Percentiles rank a stretch among this genome's conserved stretches.
These are phyloP conservation scores for Exophiala sideris DNA, from an alignment of 2,329 filamentous ascomycete genomes.

Conservation along the genomic window DNA sequence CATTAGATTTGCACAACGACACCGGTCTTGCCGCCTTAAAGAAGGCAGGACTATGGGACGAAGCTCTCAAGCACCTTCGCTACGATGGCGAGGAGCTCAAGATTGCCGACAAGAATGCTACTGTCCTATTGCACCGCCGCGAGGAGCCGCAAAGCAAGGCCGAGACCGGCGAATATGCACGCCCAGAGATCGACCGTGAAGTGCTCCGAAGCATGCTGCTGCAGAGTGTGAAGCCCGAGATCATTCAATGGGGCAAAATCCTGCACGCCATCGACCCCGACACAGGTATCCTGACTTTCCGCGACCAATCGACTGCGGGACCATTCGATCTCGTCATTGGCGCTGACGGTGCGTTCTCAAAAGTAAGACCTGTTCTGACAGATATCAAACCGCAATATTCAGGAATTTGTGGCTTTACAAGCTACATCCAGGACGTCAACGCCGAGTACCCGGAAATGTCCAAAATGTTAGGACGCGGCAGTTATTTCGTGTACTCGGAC, in stretches of 20 bases:
- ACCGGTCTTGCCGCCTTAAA: slow-evolving; percentile 35
- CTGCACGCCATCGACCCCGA: slow-evolving; percentile 7
- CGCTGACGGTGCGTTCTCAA: slow-evolving; percentile 43
- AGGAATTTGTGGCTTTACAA: slow-evolving; percentile 34
- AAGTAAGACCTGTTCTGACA: slow-evolving; percentile 38
- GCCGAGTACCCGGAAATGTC: slow-evolving; percentile 30
- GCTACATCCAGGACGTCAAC: slow-evolving; percentile 26
- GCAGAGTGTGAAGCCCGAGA: slow-evolving; percentile 29
- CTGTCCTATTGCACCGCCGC: slow-evolving; percentile 29
- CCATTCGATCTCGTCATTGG: slow-evolving; percentile 45
- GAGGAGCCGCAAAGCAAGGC: slow-evolving; percentile 11
- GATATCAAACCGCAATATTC: slow-evolving; percentile 35
- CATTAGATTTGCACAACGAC: slow-evolving; percentile 35
- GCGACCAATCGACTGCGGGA: slow-evolving; percentile 25
- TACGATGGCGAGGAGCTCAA: slow-evolving; percentile 44
- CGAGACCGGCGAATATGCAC: slow-evolving; percentile 13
- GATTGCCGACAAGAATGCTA: slow-evolving; percentile 40
- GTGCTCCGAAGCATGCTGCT: slow-evolving; percentile 34
- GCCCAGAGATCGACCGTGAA: slow-evolving; percentile 39
- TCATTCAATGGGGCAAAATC: slow-evolving; percentile 33
- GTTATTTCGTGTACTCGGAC: background rate
- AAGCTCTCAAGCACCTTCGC: slow-evolving; percentile 33
- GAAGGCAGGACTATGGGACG: slow-evolving; percentile 33
- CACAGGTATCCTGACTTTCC: slow-evolving; percentile 32
- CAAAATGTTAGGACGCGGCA: slow-evolving; percentile 27